phyloP scores from a whole-genome alignment of 768 basidiomycete species.

The Tulasnella sp. region DNA sequence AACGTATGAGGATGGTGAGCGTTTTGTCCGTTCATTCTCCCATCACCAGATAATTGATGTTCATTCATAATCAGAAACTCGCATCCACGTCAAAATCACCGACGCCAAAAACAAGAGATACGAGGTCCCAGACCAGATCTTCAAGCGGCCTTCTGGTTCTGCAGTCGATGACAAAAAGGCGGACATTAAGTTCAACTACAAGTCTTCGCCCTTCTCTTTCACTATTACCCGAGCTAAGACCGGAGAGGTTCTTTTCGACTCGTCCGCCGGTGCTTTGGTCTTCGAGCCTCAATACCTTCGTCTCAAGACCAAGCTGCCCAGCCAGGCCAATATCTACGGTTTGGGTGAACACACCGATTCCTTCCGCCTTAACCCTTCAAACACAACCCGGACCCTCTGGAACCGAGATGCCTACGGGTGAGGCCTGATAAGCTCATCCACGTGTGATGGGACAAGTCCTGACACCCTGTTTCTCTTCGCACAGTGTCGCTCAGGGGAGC shows the following conservation, averaged over 20 bases:
- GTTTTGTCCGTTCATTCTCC: not conserved
- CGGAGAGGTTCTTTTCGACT: slow-evolving; percentile 48
- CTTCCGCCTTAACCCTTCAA: slow-evolving; percentile 58
- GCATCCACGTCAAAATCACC: slow-evolving; percentile 47
- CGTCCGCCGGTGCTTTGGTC: slow-evolving; percentile 62
- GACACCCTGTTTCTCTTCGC: slow-evolving; percentile 19
- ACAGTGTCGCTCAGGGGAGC: slow-evolving; percentile 53
- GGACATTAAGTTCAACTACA: slow-evolving; percentile 44
- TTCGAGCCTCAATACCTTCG: slow-evolving; percentile 79
- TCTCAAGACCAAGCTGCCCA: slow-evolving; percentile 64
- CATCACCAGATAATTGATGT: not conserved
- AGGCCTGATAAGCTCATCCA: not conserved
- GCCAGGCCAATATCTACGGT: slow-evolving; percentile 71
- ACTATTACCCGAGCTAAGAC: slow-evolving; percentile 41
- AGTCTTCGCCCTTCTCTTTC: slow-evolving; percentile 43
- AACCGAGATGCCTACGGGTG: slow-evolving; percentile 63
- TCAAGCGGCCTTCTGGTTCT: slow-evolving; percentile 34
- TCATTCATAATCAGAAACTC: slow-evolving; percentile 19
- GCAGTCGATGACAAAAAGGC: slow-evolving; percentile 1
- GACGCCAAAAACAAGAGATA: slow-evolving; percentile 44
- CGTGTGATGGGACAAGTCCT: slow-evolving; percentile 20
- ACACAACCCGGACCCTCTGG: slow-evolving; percentile 60
- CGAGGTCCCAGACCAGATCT: slow-evolving; percentile 42
- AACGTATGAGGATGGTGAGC: slow-evolving; percentile 36
- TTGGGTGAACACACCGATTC: slow-evolving; percentile 73